Evolutionary conservation across 768 basidiomycete species (phyloP), one percentile per base, ranked within the genome.

Genomic region (Naganishia vishniacii): DNA sequence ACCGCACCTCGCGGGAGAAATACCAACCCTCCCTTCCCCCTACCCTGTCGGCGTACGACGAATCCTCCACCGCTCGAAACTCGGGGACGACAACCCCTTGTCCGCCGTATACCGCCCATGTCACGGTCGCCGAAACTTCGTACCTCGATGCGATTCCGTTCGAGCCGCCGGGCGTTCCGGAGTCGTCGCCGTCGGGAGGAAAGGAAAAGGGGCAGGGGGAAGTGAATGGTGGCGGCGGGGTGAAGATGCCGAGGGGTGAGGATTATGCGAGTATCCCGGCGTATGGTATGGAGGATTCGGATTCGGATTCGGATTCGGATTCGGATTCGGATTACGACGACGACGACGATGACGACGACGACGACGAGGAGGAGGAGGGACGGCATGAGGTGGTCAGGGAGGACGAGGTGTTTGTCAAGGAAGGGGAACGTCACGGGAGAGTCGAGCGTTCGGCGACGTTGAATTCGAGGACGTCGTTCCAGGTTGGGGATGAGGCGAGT

Each of bases 191-290:
- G 9, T 18, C 11, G 15, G 7, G 8, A 7, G 34, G 34, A 37
- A 15, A 37, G 34, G 34, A 15, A 37, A 15, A 37, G 34, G 34
- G 34, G 15, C 8, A 37, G 25, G 47, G 25, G 11, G 47, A 29
- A 11, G 47, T n/a, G n/a, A 25, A 48, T 13, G 18, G 25, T 20
- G 34, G 11, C n/a, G 53, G 34, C 12, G 26, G 7, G 34, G 34
- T 56, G 34, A 37, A n/a, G 28, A 56, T 56, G 53, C 53, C 53
- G 23, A 37, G 37, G 13, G 53, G 32, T 6, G 31, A n/a, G 8
- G 53, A 56, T 25, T 56, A 56, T 29, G 53, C 53, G 2, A 40
- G 34, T 56, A 56, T 56, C 25, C 53, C 53, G 3, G 37, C 53
- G 1, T 56, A 56, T 29, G 53, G 53, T 20, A 34, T 34, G 13